phyloP scores from a whole-genome alignment of 441 rosid genomes.

The Manihot esculenta region DNA sequence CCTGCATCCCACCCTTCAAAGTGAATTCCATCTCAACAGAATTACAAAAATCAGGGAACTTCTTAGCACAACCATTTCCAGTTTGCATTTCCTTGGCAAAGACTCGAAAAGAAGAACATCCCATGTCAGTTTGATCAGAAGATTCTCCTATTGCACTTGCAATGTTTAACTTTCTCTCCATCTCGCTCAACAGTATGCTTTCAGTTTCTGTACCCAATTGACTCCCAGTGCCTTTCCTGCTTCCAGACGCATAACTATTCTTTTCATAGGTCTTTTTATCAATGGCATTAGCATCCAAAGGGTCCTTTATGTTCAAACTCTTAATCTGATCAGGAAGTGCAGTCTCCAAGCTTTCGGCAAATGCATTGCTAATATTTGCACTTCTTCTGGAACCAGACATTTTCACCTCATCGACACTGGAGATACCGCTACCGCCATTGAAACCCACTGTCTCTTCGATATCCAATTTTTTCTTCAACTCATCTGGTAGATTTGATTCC shows the following conservation, averaged over 20 bases:
- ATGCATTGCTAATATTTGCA: constrained; percentile 21
- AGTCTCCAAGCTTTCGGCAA: constrained; percentile 27
- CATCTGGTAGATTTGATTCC: constrained; percentile 44
- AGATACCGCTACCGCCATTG: constrained; percentile 3
- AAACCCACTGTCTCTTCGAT: constrained; percentile 29
- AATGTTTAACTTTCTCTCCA: constrained; percentile 56
- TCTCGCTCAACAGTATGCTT: constrained; percentile 42
- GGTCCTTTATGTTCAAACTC: constrained; percentile 47
- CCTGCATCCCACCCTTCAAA: constrained; percentile 36
- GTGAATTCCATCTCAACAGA: constrained; percentile 31
- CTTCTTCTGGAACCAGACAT: constrained; percentile 20
- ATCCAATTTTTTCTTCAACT: constrained; percentile 51
- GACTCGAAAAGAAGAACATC: constrained; percentile 30
- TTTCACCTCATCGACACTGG: constrained; percentile 1
- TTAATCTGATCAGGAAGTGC: constrained; percentile 46
- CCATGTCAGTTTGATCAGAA: constrained; percentile 31
- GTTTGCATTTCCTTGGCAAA: constrained; percentile 30
- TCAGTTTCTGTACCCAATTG: constrained; percentile 41
- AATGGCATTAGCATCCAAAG: constrained; percentile 20
- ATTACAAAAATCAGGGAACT: constrained; percentile 24
- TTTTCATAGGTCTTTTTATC: constrained; percentile 23
- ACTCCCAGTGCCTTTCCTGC: constrained; percentile 25
- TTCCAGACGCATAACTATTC: constrained; percentile 23
- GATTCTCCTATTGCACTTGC: constrained; percentile 31
- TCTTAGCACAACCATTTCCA: constrained; percentile 28